Evolutionary conservation across 257 asterid species (phyloP).

Genomic region (Catharanthus roseus): DNA sequence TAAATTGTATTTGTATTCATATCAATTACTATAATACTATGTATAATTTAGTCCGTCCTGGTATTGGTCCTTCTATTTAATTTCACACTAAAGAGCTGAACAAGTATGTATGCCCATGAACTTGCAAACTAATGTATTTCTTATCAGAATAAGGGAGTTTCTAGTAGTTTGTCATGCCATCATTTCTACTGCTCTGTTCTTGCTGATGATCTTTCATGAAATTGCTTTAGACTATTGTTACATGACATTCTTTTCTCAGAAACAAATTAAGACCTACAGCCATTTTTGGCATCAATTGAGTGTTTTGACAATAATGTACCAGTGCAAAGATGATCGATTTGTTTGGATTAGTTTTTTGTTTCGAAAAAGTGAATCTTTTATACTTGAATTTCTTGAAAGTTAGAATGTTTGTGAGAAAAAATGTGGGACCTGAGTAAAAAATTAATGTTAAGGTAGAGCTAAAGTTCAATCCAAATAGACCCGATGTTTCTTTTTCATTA

Average conservation of each 20-base stretch:
- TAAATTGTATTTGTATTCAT: background rate
- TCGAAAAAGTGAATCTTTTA: too few relatives aligned
- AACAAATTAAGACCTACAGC: background rate
- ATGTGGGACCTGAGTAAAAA: too few relatives aligned
- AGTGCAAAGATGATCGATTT: background rate
- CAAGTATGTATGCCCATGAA: background rate
- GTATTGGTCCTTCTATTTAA: background rate
- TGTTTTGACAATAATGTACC: background rate
- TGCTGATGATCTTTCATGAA: background rate
- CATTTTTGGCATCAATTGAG: background rate
- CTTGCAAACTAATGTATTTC: background rate
- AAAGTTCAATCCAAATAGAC: too few relatives aligned
- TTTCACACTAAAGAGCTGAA: background rate
- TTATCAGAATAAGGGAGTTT: background rate
- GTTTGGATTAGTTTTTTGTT: too few relatives aligned
- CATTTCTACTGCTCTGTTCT: background rate
- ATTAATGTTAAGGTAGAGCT: too few relatives aligned
- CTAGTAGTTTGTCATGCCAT: background rate
- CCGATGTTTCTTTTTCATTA: background rate
- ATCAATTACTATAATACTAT: background rate
- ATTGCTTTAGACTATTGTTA: background rate
- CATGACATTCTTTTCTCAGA: background rate
- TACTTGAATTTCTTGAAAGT: too few relatives aligned
- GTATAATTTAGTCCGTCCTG: background rate
- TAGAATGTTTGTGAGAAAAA: too few relatives aligned